Evolutionary conservation across 2,329 filamentous ascomycete species (phyloP), one percentile per base, ranked within the genome.

Genomic region (Penicillium aurantiogriseum): DNA sequence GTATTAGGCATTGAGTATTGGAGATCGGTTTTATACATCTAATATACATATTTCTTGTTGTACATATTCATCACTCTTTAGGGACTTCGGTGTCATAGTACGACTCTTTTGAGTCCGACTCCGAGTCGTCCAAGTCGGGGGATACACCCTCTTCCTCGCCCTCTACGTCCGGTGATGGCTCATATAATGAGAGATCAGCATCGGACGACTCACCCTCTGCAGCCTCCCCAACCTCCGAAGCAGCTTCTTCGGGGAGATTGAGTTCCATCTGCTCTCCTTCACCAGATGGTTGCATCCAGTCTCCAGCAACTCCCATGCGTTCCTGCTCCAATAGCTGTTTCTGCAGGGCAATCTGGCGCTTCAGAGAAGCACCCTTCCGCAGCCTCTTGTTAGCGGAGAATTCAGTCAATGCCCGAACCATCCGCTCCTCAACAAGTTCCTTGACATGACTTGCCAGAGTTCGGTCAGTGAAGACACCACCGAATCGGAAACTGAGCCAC

Each of bases 401-500:
- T 29, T 83, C 78, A 31, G 78, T 79, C 31, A 91, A 78, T 15
- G 83, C 83, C 9, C 81, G 74, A 62, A 88, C 83, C 68, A 97
- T 92, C 70, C 84, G 86, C 51, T 85, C 81, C 76, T 97, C 92
- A 2, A 92, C 87, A 49, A 95, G 72, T 7, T 77, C 74, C 70
- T 96, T 96, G 48, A 91, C 85, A 70, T 96, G 87, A 62, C 90
- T 88, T 0, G 91, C 92, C 43, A 96, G 80, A 0, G 80, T 79
- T 66, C 93, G 85, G 62, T 88, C 90, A 6, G 79, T 83, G 73
- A 97, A 96, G 50, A 95, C 82, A 48, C 90, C 90, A 4, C 86
- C 81, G 73, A 93, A 96, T 7, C 93, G 88, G 74, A 93, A 97
- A 66, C 90, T 93, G 17, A 99, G 81, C 94, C 94, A 99, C 2